These are phyloP conservation scores for Fusarium napiforme DNA, from an alignment of 2,329 filamentous ascomycete genomes.

Conservation along the genomic window DNA sequence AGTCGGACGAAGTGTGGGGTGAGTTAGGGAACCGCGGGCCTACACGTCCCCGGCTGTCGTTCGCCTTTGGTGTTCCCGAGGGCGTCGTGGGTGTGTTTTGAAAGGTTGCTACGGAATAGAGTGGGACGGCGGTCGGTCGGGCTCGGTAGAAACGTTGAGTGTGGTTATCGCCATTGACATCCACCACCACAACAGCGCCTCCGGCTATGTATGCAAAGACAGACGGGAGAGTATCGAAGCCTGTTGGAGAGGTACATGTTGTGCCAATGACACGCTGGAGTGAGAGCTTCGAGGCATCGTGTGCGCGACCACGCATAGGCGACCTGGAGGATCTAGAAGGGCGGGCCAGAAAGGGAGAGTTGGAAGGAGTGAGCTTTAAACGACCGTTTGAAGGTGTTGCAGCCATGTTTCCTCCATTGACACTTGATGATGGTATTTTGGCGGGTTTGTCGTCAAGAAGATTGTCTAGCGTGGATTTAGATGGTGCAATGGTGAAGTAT, in stretches of 20 bases:
- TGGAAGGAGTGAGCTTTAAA: conserved; percentile 79
- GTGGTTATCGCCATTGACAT: conserved; percentile 74
- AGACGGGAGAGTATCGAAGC: conserved; percentile 82
- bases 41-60: conserved; percentile 70
- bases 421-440: conserved; percentile 35
- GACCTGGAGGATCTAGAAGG: conserved; percentile 71
- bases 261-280: conserved; percentile 90
- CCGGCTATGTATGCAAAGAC: conserved; percentile 93
- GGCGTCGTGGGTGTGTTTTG: conserved; percentile 63
- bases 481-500: conserved; percentile 21
- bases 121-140: conserved; percentile 78
- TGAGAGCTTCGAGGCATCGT: conserved; percentile 71
- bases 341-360: conserved; percentile 74
- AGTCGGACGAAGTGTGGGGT: conserved; percentile 58
- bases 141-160: conserved; percentile 92
- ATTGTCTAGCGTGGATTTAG: conserved; percentile 16
- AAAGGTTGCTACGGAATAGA: conserved; percentile 66
- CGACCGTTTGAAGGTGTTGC: conserved; percentile 67
- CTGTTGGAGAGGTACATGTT: conserved; percentile 84
- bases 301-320: conserved; percentile 63
- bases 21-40: conserved; percentile 62
- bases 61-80: conserved; percentile 67
- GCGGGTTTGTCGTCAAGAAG: conserved; percentile 14
- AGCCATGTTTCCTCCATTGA: conserved; percentile 69
- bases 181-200: conserved; percentile 90